phyloP scores from a whole-genome alignment of 2,329 filamentous ascomycete genomes.

The Emmonsiellopsis sp. region DNA sequence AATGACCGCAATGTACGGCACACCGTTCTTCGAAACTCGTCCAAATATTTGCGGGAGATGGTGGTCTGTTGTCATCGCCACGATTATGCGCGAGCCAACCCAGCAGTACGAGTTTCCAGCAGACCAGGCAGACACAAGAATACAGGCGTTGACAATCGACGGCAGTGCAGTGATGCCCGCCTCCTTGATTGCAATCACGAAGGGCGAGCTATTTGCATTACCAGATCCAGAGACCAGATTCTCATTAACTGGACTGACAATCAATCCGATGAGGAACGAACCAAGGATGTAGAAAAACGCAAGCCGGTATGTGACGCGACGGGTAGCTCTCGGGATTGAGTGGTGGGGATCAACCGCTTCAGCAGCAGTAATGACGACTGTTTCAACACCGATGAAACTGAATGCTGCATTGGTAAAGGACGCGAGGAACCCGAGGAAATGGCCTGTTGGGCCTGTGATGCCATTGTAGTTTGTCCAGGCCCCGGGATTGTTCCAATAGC shows the following conservation, averaged over 20 bases:
- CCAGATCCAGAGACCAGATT: constrained; percentile 22
- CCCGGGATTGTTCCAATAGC: constrained; percentile 70
- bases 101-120: constrained; percentile 64
- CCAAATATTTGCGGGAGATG: no score
- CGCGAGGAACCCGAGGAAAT: constrained; percentile 54
- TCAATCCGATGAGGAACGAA: constrained; percentile 67
- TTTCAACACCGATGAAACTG: constrained; percentile 53
- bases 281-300: constrained; percentile 82
- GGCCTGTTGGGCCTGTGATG: no score
- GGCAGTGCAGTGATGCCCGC: constrained; percentile 74
- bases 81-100: no score
- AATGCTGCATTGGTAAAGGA: constrained; percentile 58
- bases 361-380: constrained; percentile 52
- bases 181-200: constrained; percentile 84
- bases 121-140: constrained; percentile 79
- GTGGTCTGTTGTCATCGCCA: no score
- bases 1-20: constrained; percentile 63
- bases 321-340: constrained; percentile 75
- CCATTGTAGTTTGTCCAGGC: constrained; percentile 53
- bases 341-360: constrained; percentile 53
- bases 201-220: constrained; percentile 56
- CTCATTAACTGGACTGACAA: constrained; percentile 46
- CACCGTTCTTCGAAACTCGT: no score
- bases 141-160: constrained; percentile 90
- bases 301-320: constrained; percentile 94